Evolutionary conservation across 2,329 filamentous ascomycete genomes (phyloP), one percentile per base, ranked within the genome.

Genomic region (Stachybotrys chartarum): DNA sequence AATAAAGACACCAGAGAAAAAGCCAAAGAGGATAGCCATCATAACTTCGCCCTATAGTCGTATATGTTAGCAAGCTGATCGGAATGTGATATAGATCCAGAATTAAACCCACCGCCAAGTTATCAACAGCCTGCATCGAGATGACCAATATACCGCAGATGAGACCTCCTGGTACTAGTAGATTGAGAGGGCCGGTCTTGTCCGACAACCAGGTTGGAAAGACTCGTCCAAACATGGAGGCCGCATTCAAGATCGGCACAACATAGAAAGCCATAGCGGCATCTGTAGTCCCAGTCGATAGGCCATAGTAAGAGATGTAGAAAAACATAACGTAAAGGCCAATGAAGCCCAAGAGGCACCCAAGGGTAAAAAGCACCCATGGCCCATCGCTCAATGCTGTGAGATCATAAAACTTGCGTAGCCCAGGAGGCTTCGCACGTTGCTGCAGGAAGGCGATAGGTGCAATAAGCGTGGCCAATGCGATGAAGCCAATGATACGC

Each of bases 181-280:
- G 67, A 53, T 75, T 75, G 44, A 73, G 58, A 3, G 66, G 63
- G 2, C 73, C 73, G 14, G 68, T 63, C 1, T 57, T 18, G 57
- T 74, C 73, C 1, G 68, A 65, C 0, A 73, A 47, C 7, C 61
- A 61, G 54, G 71, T 73, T 4, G 75, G 77, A 1, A 76, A 59
- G 1, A 78, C 63, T 7, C 78, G 72, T 0, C 78, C 78, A 14
- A 77, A 68, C 3, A 77, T 66, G 0, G 75, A 76, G 0, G 74
- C 70, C 3, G 72, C 77, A 60, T 79, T 79, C 51, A 79, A 69
- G 52, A 79, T 73, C 5, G 78, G 66, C 1, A 73, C 67, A 6
- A 76, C 61, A 60, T 78, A 76, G 59, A 75, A 75, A 0, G 68
- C 66, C 56, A 76, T 57, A 31, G 63, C 64, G 6, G 60, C 55